Base-by-base conservation (phyloP, 306 rosid species). In the Arachis stenosperma region DNA sequence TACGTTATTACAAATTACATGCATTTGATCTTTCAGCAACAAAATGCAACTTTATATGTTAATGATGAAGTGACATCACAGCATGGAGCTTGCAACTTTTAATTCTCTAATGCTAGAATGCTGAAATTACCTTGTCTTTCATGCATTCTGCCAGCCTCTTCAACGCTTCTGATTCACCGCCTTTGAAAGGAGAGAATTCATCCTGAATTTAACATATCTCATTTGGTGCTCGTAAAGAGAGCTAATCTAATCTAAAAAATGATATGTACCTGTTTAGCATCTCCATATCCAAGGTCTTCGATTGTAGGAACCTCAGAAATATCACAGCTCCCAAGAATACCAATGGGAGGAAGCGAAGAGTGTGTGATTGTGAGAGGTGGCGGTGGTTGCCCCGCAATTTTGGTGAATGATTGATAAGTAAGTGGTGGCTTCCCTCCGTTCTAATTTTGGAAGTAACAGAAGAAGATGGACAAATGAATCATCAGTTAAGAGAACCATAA, bases 111-210 rank as follows among this genome's bases (percentile, higher is more conserved):
- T 29, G 68, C 47, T 36, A 40, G 37, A 76, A 39, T 9, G 27
- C 55, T 13, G 44, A 54, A 69, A 64, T 40, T 67, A 93, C 98
- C 97, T 88, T 86, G 76, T 86, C 75, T 66, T 78, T 71, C 70
- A 89, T 81, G 69, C 89, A 82, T 74, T 89, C 88, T 69, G 76
- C 81, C 74, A 93, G 81, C 81, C 92, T 88, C 87, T 78, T 85
- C 82, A 93, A 78, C 27, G 94, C 97, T 88, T 90, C 96, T 13
- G 97, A 86, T 75, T 93, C 98, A 78, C 98, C 98, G 3, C 98
- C 98, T 88, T 70, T 89, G 59, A 93, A 91, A 78, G 96, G 98
- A 79, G 90, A 79, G 64, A 78, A 80, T 37, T 82, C 90, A 54
- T 81, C 90, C 98, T 93, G 94, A 82, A 83, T 14, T n/a, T 3